A percentile compares a stretch with the other conserved stretches of the same genome.
phyloP scores from a whole-genome alignment of 2,329 filamentous ascomycete species.

The Pseudonectria foliicola region DNA sequence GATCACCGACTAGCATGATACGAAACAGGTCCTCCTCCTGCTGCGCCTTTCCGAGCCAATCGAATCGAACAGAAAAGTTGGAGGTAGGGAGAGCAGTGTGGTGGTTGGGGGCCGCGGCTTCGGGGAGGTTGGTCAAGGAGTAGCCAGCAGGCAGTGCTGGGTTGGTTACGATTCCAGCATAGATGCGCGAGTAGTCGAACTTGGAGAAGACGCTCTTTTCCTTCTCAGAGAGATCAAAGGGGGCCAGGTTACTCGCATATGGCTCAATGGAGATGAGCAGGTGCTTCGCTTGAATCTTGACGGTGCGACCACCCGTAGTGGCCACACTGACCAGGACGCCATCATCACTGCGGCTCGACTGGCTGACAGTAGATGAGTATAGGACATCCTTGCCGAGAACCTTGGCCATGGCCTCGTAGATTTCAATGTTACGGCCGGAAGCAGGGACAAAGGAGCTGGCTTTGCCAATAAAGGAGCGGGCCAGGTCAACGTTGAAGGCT shows the following conservation, averaged over 20 bases:
- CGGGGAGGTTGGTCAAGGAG: slow-evolving; percentile 16
- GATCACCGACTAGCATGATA: slow-evolving; percentile 22
- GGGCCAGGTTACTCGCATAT: slow-evolving; percentile 22
- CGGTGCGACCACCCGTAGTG: slow-evolving; percentile 16
- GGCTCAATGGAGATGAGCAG: slow-evolving; percentile 32
- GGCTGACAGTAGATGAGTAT: slow-evolving; percentile 27
- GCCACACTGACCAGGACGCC: slow-evolving; percentile 21
- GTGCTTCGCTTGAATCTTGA: slow-evolving; percentile 25
- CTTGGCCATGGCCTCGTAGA: slow-evolving; percentile 31
- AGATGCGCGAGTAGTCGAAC: slow-evolving; percentile 27
- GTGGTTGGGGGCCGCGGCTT: slow-evolving; percentile 12
- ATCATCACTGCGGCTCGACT: slow-evolving; percentile 19
- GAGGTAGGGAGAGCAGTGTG: slow-evolving; percentile 13
- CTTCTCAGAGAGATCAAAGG: slow-evolving; percentile 24
- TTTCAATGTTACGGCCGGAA: slow-evolving; percentile 30
- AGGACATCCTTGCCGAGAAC: slow-evolving; percentile 31
- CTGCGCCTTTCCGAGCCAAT: slow-evolving; percentile 21
- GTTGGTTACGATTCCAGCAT: slow-evolving; percentile 24
- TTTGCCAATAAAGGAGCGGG: slow-evolving; percentile 23
- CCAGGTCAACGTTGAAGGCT: slow-evolving; percentile 29
- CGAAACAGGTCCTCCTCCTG: slow-evolving; percentile 21
- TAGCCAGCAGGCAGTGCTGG: slow-evolving; percentile 16
- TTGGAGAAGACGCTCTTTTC: slow-evolving; percentile 28
- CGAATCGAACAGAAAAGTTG: slow-evolving; percentile 18
- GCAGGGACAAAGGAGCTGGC: slow-evolving; percentile 25